phyloP scores from a whole-genome alignment of 73 alveolate species.

The Stentor roeselii region DNA sequence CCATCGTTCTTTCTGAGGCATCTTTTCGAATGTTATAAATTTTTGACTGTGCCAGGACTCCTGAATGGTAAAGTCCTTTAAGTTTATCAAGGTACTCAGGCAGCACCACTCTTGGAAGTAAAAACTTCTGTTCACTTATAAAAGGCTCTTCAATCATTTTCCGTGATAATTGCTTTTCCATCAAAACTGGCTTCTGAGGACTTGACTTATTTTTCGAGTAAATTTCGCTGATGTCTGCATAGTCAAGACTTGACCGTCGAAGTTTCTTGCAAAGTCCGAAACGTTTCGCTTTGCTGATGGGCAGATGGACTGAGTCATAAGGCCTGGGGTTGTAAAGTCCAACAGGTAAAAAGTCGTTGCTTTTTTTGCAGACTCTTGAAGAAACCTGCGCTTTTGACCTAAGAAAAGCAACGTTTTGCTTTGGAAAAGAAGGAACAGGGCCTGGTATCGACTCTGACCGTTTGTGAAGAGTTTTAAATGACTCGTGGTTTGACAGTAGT shows the following conservation, averaged over 20 bases:
- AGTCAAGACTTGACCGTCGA: neutral
- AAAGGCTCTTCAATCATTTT: neutral
- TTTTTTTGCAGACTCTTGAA: neutral
- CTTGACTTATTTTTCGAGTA: neutral
- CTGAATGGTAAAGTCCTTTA: slow-evolving; percentile 10
- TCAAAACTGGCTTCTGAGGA: neutral
- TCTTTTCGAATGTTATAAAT: neutral
- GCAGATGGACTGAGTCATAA: neutral
- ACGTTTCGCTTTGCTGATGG: neutral
- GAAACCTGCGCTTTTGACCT: neutral
- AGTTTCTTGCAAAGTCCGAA: neutral
- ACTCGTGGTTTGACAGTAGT: neutral
- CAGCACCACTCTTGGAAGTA: neutral
- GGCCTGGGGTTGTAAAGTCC: slow-evolving; percentile 11
- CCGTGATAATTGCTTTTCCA: slow-evolving; percentile 1
- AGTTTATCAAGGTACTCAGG: slow-evolving; percentile 3
- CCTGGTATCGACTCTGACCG: neutral
- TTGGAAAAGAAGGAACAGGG: neutral
- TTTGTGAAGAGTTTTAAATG: neutral
- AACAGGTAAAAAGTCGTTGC: neutral
- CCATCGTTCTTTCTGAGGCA: neutral
- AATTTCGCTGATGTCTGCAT: neutral
- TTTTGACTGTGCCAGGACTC: neutral
- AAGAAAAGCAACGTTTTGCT: slow-evolving; percentile 2
- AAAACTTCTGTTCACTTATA: neutral